Evolutionary conservation across 73 alveolate species (phyloP).

Genomic region (Paramecium primaurelia): DNA sequence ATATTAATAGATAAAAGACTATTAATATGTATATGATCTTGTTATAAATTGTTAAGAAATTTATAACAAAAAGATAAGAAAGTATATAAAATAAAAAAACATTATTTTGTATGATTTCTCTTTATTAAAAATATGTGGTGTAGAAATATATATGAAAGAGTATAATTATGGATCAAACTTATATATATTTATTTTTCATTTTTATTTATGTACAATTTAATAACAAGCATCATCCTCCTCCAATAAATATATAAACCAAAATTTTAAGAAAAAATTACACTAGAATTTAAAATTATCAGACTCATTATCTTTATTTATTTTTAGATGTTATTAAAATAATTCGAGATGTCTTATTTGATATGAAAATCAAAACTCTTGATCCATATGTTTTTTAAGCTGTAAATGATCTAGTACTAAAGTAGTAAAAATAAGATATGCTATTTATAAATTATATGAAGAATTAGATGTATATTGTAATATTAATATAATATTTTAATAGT

Average conservation of each 20-base stretch:
- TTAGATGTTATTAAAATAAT: slow-evolving; percentile 41
- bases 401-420: neutral
- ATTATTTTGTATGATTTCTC: neutral
- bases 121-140: slow-evolving; percentile 53
- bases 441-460: slow-evolving; percentile 31
- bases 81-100: too few species aligned
- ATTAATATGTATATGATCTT: slow-evolving; percentile 38
- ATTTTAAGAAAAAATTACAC: slow-evolving; percentile 22
- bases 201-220: too few species aligned
- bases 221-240: too few species aligned
- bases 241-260: neutral
- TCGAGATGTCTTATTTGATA: slow-evolving; percentile 33
- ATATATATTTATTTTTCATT: too few species aligned
- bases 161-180: neutral
- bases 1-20: neutral
- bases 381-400: slow-evolving; percentile 14
- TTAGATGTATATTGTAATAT: neutral
- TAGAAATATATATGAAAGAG: slow-evolving; percentile 1
- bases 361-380: slow-evolving; percentile 50
- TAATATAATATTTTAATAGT: neutral
- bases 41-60: slow-evolving; percentile 53
- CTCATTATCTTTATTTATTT: slow-evolving; percentile 39
- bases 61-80: too few species aligned
- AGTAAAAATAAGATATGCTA: slow-evolving; percentile 21
- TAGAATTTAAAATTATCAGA: slow-evolving; percentile 28